Conservation (phyloP, 179 eudicot genomes). For the Silene coronaria region DNA sequence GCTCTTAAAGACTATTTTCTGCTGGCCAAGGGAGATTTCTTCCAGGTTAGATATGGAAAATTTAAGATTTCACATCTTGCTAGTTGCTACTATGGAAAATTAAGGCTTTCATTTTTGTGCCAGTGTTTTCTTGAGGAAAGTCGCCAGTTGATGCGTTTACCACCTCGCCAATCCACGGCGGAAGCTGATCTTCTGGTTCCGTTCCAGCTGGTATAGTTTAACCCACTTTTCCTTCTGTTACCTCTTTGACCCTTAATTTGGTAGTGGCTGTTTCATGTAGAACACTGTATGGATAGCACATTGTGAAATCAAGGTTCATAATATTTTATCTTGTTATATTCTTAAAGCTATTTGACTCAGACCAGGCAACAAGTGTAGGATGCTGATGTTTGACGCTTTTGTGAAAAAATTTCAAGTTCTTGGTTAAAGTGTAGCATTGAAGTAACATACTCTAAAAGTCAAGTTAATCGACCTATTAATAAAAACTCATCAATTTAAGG, state of each 20-base stretch:
- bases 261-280: neutral
- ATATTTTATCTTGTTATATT: neutral
- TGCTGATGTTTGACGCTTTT: too few species aligned
- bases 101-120: slow-evolving; percentile 20
- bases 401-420: too few species aligned
- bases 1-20: slow-evolving; percentile 97
- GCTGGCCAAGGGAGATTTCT: slow-evolving; percentile 94
- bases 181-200: slow-evolving; percentile 99
- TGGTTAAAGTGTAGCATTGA: too few species aligned
- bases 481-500: too few species aligned
- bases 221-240: neutral
- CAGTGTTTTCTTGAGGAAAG: slow-evolving; percentile 96
- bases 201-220: slow-evolving; percentile 63
- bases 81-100: neutral
- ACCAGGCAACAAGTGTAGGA: too few species aligned
- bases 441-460: too few species aligned
- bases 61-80: neutral
- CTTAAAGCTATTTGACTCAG: too few species aligned
- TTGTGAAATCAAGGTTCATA: neutral
- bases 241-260: neutral
- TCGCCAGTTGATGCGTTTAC: slow-evolving; percentile 87
- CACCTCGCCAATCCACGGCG: slow-evolving; percentile 97
- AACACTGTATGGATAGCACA: slow-evolving; percentile 6
- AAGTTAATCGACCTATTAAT: too few species aligned
- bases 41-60: slow-evolving; percentile 61